Evolutionary conservation across 345 rosid species (phyloP).

Genomic region (Sonneratia alba): DNA sequence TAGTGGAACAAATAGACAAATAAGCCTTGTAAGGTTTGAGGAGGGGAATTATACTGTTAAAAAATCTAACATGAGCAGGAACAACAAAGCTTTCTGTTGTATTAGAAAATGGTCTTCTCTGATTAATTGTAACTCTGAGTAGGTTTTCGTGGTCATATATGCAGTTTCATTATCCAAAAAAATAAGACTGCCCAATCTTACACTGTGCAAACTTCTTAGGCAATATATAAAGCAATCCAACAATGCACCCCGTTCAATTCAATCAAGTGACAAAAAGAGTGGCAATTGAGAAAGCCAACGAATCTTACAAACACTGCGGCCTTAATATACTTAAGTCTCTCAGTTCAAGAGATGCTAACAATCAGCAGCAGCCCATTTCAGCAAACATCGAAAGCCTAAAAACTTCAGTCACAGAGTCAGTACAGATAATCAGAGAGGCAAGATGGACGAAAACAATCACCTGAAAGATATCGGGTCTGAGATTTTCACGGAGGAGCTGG

Average conservation of each 20-base stretch:
- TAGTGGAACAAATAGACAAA: not conserved
- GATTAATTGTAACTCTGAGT: not conserved
- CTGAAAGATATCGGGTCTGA: constrained; percentile 70
- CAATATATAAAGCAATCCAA: no score
- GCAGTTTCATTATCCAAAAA: not conserved
- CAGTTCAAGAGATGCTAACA: not conserved
- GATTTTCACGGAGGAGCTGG: constrained; percentile 59
- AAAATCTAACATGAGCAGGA: not conserved
- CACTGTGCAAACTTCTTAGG: not conserved
- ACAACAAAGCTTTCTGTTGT: not conserved
- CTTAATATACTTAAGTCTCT: not conserved
- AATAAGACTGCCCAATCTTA: no score
- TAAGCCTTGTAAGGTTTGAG: no score
- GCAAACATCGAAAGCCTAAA: not conserved
- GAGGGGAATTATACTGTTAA: no score
- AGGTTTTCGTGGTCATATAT: not conserved
- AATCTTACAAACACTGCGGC: not conserved
- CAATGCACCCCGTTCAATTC: not conserved
- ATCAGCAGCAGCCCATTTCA: constrained; percentile 3
- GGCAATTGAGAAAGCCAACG: not conserved
- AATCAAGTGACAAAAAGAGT: not conserved
- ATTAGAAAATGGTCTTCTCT: not conserved
- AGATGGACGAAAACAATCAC: constrained; percentile 17
- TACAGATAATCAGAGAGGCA: not conserved
- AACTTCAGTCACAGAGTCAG: not conserved